Evolutionary conservation across 345 rosid genomes (phyloP), one percentile per base, ranked within the genome.

Genomic region (Geranium rotundifolium): DNA sequence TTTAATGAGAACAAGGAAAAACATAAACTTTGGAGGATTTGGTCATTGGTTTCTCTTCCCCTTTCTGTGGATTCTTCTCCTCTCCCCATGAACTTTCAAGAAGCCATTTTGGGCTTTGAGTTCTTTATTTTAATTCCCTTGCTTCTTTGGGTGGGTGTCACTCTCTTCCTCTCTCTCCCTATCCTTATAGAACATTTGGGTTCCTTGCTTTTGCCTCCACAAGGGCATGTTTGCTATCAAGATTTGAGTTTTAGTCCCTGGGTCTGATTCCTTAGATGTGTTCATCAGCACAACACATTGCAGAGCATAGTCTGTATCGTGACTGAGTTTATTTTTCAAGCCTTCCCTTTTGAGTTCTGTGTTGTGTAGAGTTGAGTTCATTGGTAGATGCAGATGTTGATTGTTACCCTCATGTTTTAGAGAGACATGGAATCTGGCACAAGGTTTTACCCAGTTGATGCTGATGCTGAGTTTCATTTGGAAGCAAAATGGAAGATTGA

Each of bases 401-500:
- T 63, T 13, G 65, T 59, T 63, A 57, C 63, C 67, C 60, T 65
- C 69, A 52, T 56, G 29, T 57, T 69, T 46, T 65, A 18, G 59
- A 64, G 65, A 74, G 74, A 65, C 19, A 89, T 92, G 98, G 98
- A 85, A 82, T 87, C 95, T 76, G 75, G 77, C 61, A 72, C 74
- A 79, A 71, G 74, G 67, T 75, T 82, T 64, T 75, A 73, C 71
- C 74, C 76, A 2, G 75, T 23, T 23, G 27, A 23, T 23, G 27
- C 65, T 65, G 77, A 73, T 65, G 77, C 71, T 62, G 86, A 80
- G 68, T 76, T 73, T 64, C 69, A 70, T 65, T 65, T 85, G 78
- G 96, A 87, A 76, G 72, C 85, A 49, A 82, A 79, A 74, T 89
- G 90, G 95, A 72, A 85, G 70, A 77, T 92, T 79, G 98, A 92